phyloP scores from a whole-genome alignment of 1,139 yeast species.

The Candida sp. region DNA sequence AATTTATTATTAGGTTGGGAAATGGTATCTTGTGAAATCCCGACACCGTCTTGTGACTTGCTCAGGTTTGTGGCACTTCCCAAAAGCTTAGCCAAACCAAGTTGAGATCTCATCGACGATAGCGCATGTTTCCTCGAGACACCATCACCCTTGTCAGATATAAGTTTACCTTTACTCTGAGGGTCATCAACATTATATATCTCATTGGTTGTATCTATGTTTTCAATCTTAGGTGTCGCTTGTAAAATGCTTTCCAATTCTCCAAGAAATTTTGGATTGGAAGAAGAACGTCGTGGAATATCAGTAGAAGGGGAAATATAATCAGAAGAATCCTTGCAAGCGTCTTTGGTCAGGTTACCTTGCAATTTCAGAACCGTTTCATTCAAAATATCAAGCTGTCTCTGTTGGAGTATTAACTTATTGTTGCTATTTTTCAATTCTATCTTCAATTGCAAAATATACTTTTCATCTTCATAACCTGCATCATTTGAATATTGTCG shows the following conservation, averaged over 20 bases:
- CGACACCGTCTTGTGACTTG: no score
- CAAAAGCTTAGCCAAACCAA: neutral
- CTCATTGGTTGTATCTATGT: neutral
- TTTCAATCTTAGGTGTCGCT: neutral
- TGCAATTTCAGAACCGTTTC: neutral
- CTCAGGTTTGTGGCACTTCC: no score
- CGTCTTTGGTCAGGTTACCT: neutral
- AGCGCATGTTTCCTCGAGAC: neutral
- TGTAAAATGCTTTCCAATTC: neutral
- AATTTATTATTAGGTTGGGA: neutral
- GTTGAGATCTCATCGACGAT: neutral
- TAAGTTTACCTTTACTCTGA: neutral
- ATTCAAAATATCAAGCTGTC: constrained; percentile 15
- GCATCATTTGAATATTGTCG: constrained; percentile 19
- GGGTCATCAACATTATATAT: neutral
- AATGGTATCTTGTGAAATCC: neutral
- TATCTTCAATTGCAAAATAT: constrained; percentile 9
- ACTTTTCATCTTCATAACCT: constrained; percentile 14
- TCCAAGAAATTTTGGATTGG: neutral
- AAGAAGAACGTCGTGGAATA: neutral
- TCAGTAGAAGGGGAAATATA: neutral
- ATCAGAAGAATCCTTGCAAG: neutral
- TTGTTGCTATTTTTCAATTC: constrained; percentile 11
- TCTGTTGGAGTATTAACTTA: constrained; percentile 25
- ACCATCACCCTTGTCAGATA: neutral